Conservation (phyloP, 2,329 filamentous ascomycete genomes). For the Drechslerella coelobrocha region DNA sequence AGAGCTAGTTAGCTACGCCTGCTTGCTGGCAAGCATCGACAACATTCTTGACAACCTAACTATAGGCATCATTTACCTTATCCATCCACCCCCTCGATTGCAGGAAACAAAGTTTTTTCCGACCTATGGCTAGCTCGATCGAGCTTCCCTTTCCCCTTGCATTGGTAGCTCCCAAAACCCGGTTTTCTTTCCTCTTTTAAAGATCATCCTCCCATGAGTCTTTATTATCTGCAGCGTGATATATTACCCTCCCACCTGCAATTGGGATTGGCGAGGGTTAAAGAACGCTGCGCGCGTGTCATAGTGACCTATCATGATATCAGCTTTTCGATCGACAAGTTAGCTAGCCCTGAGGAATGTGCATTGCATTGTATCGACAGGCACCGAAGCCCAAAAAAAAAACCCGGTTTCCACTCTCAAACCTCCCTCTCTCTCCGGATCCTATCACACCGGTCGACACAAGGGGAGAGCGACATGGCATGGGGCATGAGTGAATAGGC, state of each 20-base stretch:
- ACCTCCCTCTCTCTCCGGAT: background rate
- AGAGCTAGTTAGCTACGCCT: background rate
- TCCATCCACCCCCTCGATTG: background rate
- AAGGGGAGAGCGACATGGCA: background rate
- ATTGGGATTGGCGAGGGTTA: background rate
- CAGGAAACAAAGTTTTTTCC: conserved; percentile 11
- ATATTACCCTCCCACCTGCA: background rate
- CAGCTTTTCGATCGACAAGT: conserved; percentile 6
- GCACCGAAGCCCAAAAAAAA: background rate
- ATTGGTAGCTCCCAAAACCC: conserved; percentile 23
- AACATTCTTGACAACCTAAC: conserved; percentile 1
- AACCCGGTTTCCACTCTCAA: background rate
- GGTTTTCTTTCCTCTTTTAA: conserved; percentile 25
- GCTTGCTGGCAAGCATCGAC: background rate
- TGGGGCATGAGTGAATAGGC: too few species aligned
- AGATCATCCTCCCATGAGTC: background rate
- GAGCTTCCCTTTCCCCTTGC: conserved; percentile 8
- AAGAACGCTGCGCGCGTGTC: conserved; percentile 13
- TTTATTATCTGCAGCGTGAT: background rate
- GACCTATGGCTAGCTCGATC: conserved; percentile 1
- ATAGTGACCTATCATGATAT: conserved; percentile 42
- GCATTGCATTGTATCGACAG: background rate
- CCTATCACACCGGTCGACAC: background rate
- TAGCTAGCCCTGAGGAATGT: conserved; percentile 42
- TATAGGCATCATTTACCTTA: background rate